Evolutionary conservation across 129 eudicot genomes (phyloP).

Genomic region (Chrysanthemum seticuspe): DNA sequence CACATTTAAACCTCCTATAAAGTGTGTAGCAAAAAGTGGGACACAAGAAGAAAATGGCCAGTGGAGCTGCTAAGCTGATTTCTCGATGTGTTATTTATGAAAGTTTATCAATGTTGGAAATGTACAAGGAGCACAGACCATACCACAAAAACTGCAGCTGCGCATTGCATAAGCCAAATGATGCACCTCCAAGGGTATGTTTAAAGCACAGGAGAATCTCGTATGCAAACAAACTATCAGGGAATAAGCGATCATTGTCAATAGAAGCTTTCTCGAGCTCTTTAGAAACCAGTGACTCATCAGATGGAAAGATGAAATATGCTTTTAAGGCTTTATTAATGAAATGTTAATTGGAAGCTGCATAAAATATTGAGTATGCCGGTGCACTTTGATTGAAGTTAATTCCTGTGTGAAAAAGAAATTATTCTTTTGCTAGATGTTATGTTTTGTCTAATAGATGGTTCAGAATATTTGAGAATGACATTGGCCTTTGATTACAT

Average conservation of each 20-base stretch:
- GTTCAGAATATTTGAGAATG: not conserved
- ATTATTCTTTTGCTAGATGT: not conserved
- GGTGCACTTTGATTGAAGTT: not conserved
- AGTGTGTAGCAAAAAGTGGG: not conserved
- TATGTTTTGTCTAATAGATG: not conserved
- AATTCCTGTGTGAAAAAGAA: not conserved
- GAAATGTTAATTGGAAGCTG: conserved; percentile 1
- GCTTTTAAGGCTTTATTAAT: not conserved
- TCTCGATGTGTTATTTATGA: conserved; percentile 27
- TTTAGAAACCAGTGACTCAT: conserved; percentile 2
- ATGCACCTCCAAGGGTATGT: conserved; percentile 17
- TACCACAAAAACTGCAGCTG: conserved; percentile 49
- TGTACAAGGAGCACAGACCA: conserved; percentile 40
- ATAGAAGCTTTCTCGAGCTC: conserved; percentile 26
- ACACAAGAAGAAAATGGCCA: conserved; percentile 24
- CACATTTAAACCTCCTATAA: not conserved
- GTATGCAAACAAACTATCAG: conserved; percentile 17
- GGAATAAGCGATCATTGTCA: conserved; percentile 22
- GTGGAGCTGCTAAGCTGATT: conserved; percentile 32
- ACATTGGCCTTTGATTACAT: no score
- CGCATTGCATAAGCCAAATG: conserved; percentile 35
- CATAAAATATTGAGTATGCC: not conserved
- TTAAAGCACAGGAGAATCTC: conserved; percentile 23
- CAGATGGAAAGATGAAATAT: not conserved
- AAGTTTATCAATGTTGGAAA: conserved; percentile 28